phyloP scores from a whole-genome alignment of 768 basidiomycete species.

The Kwoniella sp. region DNA sequence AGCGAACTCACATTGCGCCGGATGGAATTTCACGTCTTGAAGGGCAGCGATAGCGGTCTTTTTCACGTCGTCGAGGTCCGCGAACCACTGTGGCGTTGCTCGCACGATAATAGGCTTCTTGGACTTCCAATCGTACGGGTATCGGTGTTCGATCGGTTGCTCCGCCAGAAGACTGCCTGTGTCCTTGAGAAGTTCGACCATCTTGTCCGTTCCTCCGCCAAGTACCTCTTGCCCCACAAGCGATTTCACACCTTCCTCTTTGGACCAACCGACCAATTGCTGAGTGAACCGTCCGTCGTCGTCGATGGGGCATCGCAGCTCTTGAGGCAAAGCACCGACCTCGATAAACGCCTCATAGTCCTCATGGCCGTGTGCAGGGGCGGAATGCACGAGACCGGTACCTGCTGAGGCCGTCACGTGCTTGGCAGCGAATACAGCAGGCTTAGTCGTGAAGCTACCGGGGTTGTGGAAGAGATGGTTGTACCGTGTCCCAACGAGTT shows the following conservation, averaged over 20 bases:
- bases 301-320: conserved; percentile 80
- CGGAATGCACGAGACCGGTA: conserved; percentile 92
- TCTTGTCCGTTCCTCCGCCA: conserved; percentile 67
- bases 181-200: conserved; percentile 67
- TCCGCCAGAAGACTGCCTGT: conserved; percentile 66
- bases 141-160: conserved; percentile 77
- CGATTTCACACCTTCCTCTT: conserved; percentile 58
- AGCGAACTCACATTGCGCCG: conserved; percentile 66
- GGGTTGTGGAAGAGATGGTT: conserved; percentile 63
- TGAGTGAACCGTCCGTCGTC: conserved; percentile 70
- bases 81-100: conserved; percentile 97
- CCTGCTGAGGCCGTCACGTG: conserved; percentile 88
- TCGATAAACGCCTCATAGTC: conserved; percentile 74
- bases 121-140: conserved; percentile 97
- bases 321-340: conserved; percentile 49
- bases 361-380: conserved; percentile 90
- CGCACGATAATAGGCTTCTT: conserved; percentile 87
- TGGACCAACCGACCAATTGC: conserved; percentile 65
- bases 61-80: conserved; percentile 84
- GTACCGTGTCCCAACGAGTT: conserved; percentile 68
- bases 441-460: conserved; percentile 18
- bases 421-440: conserved; percentile 66
- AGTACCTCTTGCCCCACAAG: conserved; percentile 75
- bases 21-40: conserved; percentile 72
- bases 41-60: conserved; percentile 71